Evolutionary conservation across 805 yeast species (phyloP).

Genomic region (Torulaspora delbrueckii): DNA sequence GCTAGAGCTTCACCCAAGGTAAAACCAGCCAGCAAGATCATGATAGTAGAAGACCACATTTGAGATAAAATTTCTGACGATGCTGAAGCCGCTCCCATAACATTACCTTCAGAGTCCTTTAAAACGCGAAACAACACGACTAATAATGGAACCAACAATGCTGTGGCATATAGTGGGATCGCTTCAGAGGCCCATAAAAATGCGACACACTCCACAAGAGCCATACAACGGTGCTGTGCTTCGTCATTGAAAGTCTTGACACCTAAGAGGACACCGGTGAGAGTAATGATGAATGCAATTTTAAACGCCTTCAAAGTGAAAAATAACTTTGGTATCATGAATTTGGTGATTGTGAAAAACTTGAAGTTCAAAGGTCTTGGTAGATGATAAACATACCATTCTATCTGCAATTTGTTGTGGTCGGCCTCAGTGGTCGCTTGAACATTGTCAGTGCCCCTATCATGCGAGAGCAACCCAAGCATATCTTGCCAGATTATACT

Average conservation of each 20-base stretch:
- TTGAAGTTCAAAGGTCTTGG: conserved; percentile 31
- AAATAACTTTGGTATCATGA: conserved; percentile 45
- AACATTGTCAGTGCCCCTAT: conserved; percentile 30
- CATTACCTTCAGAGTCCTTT: conserved; percentile 47
- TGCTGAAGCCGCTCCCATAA: conserved; percentile 63
- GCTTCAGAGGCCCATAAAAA: conserved; percentile 94
- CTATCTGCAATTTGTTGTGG: conserved; percentile 29
- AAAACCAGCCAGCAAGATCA: conserved; percentile 87
- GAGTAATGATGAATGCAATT: conserved; percentile 43
- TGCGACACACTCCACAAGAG: conserved; percentile 57
- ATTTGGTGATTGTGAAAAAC: conserved; percentile 27
- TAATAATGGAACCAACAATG: conserved; percentile 74
- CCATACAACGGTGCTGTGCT: conserved; percentile 60
- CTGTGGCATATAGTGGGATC: conserved; percentile 87
- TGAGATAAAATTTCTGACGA: conserved; percentile 61
- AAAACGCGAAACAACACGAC: conserved; percentile 66
- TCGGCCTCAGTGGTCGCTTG: conserved; percentile 1
- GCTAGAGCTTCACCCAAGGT: conserved; percentile 90
- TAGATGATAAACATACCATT: conserved; percentile 32
- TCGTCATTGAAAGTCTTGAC: conserved; percentile 59
- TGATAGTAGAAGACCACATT: conserved; percentile 94
- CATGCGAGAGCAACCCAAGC: conserved; percentile 70
- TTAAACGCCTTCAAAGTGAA: conserved; percentile 47
- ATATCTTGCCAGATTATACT: conserved; percentile 95
- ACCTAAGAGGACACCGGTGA: conserved; percentile 51